Base-by-base conservation (phyloP, 2,329 filamentous ascomycete species). In the Camillea tinctor region DNA sequence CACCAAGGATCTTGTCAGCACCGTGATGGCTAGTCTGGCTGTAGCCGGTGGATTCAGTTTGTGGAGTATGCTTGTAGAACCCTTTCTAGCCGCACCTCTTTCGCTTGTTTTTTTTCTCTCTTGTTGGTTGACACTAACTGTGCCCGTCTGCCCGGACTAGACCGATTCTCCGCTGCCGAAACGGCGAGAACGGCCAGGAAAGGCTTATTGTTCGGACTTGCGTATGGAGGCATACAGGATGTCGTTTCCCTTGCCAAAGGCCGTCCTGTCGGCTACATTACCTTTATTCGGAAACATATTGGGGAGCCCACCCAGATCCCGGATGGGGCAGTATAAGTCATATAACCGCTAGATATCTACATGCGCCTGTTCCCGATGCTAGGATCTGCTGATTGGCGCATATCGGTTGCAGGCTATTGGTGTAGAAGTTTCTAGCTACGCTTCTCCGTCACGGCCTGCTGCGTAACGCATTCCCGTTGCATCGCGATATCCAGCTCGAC, bases 1-100 rank as follows among this genome's bases (percentile, higher is more conserved):
- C 50, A 80, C 81, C 58, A 86, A 87, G 73, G 94, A 98, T 75
- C 88, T 93, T 70, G 72, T 92, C 68, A 94, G 90, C 65, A 96
- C 91, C 0, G 86, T 92, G 5, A 82, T 93, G 60, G 93, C 95
- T 23, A 93, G 91, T 52, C 79, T 97, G 73, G 90, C 90, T 0
- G 89, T 95, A 40, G 92, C 93, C 0, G 94, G 94, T 1, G 82
- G 88, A 8, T 97, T 97, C 80, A 96, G 93, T 73, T 79, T 93
- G 60, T 90, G 91, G 85, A 91, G 92, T 93, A 82, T 73, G 88
- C 80, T 53, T 51, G 22, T 36, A 50, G 26, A 21, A 20, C 52
- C 23, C 20, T n/a, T 20, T 26, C 50, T 36, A 23, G 24, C 50
- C 55, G 50, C 50, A 13, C 21, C 13, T 30, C 26, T 30, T 30